phyloP scores from a whole-genome alignment of 1,284 basidiomycete genomes.

The Ustilago loliicola region DNA sequence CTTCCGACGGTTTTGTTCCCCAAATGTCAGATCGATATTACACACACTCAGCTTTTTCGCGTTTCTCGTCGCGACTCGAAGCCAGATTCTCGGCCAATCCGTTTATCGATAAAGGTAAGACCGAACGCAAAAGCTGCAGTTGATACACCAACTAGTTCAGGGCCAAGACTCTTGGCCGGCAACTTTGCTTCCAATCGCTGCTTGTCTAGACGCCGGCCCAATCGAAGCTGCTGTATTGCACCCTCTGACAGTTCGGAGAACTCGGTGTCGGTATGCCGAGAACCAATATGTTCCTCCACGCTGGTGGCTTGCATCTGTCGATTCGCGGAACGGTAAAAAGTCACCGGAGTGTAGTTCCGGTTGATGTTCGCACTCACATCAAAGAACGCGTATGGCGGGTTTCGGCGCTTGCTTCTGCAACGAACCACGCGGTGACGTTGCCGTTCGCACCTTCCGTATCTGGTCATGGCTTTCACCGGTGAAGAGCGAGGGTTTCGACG shows the following conservation, averaged over 20 bases:
- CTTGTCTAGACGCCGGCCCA: neutral
- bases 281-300: neutral
- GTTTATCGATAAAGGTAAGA: neutral
- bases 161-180: conserved; percentile 11
- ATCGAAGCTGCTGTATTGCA: neutral
- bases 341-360: neutral
- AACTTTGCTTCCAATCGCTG: neutral
- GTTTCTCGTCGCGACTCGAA: neutral
- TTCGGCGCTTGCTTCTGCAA: neutral
- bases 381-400: neutral
- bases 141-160: neutral
- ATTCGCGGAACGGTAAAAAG: conserved; percentile 4
- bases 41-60: neutral
- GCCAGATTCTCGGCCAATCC: neutral
- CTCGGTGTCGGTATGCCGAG: conserved; percentile 2
- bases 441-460: neutral
- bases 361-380: neutral
- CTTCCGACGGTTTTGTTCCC: too few relatives aligned
- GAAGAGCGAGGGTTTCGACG: neutral
- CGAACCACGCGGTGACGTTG: neutral
- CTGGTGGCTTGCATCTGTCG: neutral
- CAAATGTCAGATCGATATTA: neutral
- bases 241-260: neutral
- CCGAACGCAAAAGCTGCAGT: neutral
- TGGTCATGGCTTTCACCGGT: neutral